Percentiles rank a stretch among this genome's conserved stretches.
phyloP scores from a whole-genome alignment of 2,329 filamentous ascomycete genomes.

The Apiospora hydei region DNA sequence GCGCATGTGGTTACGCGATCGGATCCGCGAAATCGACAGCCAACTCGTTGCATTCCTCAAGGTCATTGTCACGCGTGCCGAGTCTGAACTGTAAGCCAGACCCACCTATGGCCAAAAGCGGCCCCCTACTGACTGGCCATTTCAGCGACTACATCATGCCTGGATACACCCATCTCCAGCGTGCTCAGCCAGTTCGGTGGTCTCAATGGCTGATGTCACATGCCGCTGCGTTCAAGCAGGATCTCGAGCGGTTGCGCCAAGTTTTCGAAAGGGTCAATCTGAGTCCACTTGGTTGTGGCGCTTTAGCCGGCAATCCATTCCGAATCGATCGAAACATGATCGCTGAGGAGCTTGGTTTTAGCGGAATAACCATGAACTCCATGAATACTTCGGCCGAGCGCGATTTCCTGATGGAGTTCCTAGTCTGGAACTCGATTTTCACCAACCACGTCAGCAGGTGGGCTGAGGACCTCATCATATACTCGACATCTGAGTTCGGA shows the following conservation, averaged over 20 bases:
- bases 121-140: slow-evolving; percentile 28
- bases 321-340: slow-evolving; percentile 75
- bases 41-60: slow-evolving; percentile 74
- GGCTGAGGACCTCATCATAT: slow-evolving; percentile 79
- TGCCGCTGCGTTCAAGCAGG: slow-evolving; percentile 68
- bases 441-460: slow-evolving; percentile 76
- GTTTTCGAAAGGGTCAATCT: slow-evolving; percentile 71
- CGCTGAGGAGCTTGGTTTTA: slow-evolving; percentile 76
- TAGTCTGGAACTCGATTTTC: slow-evolving; percentile 74
- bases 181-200: slow-evolving; percentile 76
- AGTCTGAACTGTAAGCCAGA: slow-evolving; percentile 67
- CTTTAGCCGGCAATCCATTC: slow-evolving; percentile 79
- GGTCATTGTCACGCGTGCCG: slow-evolving; percentile 70
- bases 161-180: slow-evolving; percentile 79
- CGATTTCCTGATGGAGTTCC: slow-evolving; percentile 75
- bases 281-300: slow-evolving; percentile 71
- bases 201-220: slow-evolving; percentile 77
- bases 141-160: slow-evolving; percentile 70
- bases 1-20: slow-evolving; percentile 85
- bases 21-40: slow-evolving; percentile 72
- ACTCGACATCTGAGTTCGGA: slow-evolving; percentile 77
- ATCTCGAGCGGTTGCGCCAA: slow-evolving; percentile 73
- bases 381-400: slow-evolving; percentile 71
- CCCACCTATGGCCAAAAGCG: slow-evolving; percentile 24
- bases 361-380: slow-evolving; percentile 72